Base-by-base conservation (phyloP, 1,284 basidiomycete genomes). In the Cutaneotrichosporon cyanovorans region DNA sequence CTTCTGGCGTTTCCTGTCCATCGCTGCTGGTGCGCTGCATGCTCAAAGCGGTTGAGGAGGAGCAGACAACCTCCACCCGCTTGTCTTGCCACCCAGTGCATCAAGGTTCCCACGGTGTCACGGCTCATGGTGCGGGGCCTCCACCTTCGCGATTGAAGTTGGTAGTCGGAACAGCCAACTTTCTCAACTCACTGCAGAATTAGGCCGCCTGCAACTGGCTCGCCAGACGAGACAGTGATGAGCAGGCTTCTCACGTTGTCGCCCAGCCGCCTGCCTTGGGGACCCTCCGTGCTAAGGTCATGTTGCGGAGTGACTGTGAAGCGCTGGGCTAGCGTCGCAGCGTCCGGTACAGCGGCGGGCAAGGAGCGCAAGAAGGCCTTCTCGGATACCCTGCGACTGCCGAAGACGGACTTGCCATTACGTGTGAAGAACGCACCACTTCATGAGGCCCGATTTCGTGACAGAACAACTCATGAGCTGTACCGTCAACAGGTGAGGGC, bases 371-470 rank as follows among this genome's bases (percentile, higher is more conserved):
- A 59, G 42, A 71, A 72, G 44, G 62, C 68, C 4, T 82, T 76
- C 61, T 75, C 79, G n/a, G 72, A 83, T 37, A 89, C 90, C 1
- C 74, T 98, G 6, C 76, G 81, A 4, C 78, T 98, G 5, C 93
- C 93, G 0, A 85, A 82, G 63, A 95, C 92, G 0, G 57, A 74
- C 0, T 89, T 98, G 63, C 81, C 87, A 0, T 76, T 92, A 45
- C 80, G 85, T 67, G 76, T 79, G 9, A 81, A 89, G 61, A 80
- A 83, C 3, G 74, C 77, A 9, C 79, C 81, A 48, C 78, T 78
- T 31, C 82, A 86, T 49, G 71, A 75, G 19, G 73, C 76, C 32
- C 48, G 46, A 16, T 84, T 84, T 58, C 76, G 80, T 44, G 67
- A 72, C 31, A 77, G 81, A 54, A 88, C 86, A 1, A 84, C 84